Conservation (phyloP, 2,329 filamentous ascomycete genomes). For the Penicillium sp. region DNA sequence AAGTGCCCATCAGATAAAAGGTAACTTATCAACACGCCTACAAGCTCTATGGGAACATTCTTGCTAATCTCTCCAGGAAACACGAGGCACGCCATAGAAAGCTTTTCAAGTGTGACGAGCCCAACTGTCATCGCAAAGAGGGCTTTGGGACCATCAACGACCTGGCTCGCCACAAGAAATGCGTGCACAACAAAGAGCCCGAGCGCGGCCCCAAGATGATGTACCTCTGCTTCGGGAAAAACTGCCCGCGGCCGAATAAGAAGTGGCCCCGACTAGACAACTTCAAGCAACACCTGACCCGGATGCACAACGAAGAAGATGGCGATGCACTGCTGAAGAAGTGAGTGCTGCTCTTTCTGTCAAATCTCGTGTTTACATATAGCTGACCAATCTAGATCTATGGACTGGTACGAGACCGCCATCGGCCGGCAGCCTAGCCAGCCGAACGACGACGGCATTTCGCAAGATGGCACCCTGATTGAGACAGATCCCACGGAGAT, state of each 20-base stretch:
- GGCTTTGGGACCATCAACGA: slow-evolving; percentile 81
- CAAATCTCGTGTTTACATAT: background rate
- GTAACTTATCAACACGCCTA: slow-evolving; percentile 19
- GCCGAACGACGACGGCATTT: slow-evolving; percentile 14
- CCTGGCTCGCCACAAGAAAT: slow-evolving; percentile 69
- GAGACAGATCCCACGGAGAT: slow-evolving; percentile 14
- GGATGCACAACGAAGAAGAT: slow-evolving; percentile 57
- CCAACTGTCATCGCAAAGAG: slow-evolving; percentile 53
- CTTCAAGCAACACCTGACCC: slow-evolving; percentile 70
- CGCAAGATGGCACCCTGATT: slow-evolving; percentile 12
- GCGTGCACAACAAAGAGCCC: slow-evolving; percentile 57
- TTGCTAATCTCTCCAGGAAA: slow-evolving; percentile 55
- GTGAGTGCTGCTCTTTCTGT: slow-evolving; percentile 34
- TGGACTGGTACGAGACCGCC: slow-evolving; percentile 34
- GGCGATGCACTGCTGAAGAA: slow-evolving; percentile 43
- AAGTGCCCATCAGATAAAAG: slow-evolving; percentile 41
- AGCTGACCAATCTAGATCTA: slow-evolving; percentile 14
- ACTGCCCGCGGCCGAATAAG: slow-evolving; percentile 60
- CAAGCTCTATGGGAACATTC: background rate
- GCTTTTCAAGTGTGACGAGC: slow-evolving; percentile 57
- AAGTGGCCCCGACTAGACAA: slow-evolving; percentile 80
- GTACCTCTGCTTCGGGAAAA: slow-evolving; percentile 56
- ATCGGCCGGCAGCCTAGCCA: slow-evolving; percentile 18
- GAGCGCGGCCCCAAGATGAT: slow-evolving; percentile 46
- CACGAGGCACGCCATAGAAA: slow-evolving; percentile 67